Evolutionary conservation across 768 basidiomycete species (phyloP).

Genomic region (Boletus reticuloceps): DNA sequence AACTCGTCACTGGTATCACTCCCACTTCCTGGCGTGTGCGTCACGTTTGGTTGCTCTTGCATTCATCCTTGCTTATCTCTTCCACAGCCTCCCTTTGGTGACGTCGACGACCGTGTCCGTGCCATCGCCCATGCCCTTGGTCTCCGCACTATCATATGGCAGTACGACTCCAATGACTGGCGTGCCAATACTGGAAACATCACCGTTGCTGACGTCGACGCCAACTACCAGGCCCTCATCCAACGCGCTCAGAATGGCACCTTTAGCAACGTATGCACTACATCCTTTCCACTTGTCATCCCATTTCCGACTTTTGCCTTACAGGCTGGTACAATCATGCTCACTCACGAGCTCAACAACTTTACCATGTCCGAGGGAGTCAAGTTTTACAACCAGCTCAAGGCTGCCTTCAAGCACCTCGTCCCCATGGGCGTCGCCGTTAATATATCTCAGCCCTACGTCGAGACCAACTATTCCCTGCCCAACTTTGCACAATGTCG

Average conservation of each 20-base stretch:
- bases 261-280: constrained; percentile 35
- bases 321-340: constrained; percentile 49
- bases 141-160: constrained; percentile 72
- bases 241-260: constrained; percentile 41
- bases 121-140: constrained; percentile 65
- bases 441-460: constrained; percentile 53
- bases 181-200: constrained; percentile 48
- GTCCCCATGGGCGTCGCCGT: constrained; percentile 52
- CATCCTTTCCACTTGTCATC: too few species aligned
- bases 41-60: not conserved
- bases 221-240: constrained; percentile 55
- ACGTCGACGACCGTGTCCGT: constrained; percentile 75
- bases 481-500: constrained; percentile 48
- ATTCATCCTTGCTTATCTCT: not conserved
- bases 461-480: constrained; percentile 42
- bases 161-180: constrained; percentile 73
- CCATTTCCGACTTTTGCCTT: not conserved
- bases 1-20: constrained; percentile 53
- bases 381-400: constrained; percentile 47
- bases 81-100: constrained; percentile 58
- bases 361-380: constrained; percentile 61
- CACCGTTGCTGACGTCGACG: constrained; percentile 44
- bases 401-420: constrained; percentile 43
- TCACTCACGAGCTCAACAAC: constrained; percentile 60
- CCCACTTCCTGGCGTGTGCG: constrained; percentile 60